These are phyloP conservation scores for Gaeumannomyces tritici DNA, from an alignment of 2,329 filamentous ascomycete genomes.

Conservation along the genomic window DNA sequence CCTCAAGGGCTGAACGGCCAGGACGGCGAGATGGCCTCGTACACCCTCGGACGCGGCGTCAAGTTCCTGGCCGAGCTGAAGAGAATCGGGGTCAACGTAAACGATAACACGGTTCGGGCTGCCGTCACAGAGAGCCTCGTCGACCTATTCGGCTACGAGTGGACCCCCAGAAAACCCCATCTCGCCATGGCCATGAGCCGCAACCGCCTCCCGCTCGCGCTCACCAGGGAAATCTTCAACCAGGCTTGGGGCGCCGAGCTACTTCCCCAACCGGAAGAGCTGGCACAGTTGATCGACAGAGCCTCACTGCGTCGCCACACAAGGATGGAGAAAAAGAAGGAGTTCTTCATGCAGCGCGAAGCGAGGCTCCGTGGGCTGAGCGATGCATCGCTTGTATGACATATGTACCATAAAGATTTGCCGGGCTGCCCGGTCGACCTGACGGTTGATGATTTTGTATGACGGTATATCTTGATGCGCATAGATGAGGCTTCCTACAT, in stretches of 20 bases:
- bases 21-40: slow-evolving; percentile 5
- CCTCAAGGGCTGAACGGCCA: neutral
- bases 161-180: slow-evolving; percentile 12
- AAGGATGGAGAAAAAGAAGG: neutral
- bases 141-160: slow-evolving; percentile 21
- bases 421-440: neutral
- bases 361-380: neutral
- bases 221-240: slow-evolving; percentile 26
- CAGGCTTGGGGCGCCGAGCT: slow-evolving; percentile 24
- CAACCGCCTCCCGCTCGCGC: slow-evolving; percentile 17
- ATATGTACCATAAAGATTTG: neutral
- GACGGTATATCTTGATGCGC: neutral
- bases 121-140: slow-evolving; percentile 19
- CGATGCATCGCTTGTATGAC: neutral
- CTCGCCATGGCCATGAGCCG: slow-evolving; percentile 5
- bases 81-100: slow-evolving; percentile 19
- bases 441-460: neutral
- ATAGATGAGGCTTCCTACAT: neutral
- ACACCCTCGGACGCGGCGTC: slow-evolving; percentile 20
- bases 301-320: slow-evolving; percentile 7
- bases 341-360: neutral
- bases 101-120: slow-evolving; percentile 12
- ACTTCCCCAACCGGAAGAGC: slow-evolving; percentile 17
- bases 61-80: slow-evolving; percentile 22
- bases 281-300: slow-evolving; percentile 16